These are phyloP conservation scores for Penicillium freii DNA, from an alignment of 2,329 filamentous ascomycete genomes.

Conservation along the genomic window DNA sequence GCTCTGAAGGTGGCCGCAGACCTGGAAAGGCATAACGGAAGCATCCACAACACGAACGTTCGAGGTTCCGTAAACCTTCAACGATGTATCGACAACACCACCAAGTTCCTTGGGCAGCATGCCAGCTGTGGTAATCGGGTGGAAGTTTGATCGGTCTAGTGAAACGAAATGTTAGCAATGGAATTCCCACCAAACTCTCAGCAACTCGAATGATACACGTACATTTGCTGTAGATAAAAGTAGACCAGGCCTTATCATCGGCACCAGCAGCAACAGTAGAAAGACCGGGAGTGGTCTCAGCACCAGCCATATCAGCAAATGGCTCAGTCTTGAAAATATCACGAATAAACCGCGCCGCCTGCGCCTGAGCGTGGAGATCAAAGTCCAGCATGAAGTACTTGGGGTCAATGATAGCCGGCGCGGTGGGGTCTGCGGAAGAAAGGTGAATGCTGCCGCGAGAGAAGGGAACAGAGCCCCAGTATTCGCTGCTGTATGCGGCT, in stretches of 20 bases:
- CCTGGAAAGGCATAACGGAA: conserved; percentile 31
- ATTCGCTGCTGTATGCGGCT: conserved; percentile 20
- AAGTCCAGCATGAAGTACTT: conserved; percentile 33
- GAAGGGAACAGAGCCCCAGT: conserved; percentile 32
- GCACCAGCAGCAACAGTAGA: conserved; percentile 22
- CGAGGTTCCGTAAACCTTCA: conserved; percentile 35
- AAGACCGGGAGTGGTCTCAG: conserved; percentile 23
- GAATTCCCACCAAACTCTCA: no score
- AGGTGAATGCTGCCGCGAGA: conserved; percentile 34
- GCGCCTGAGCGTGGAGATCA: conserved; percentile 24
- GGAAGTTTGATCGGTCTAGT: conserved; percentile 31
- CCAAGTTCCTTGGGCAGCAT: conserved; percentile 35
- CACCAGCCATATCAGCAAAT: conserved; percentile 15
- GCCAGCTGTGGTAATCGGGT: conserved; percentile 31
- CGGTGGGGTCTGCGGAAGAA: conserved; percentile 24
- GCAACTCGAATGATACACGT: neutral
- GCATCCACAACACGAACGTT: conserved; percentile 37
- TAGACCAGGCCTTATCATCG: conserved; percentile 22
- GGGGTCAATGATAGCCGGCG: conserved; percentile 28
- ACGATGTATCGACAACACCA: conserved; percentile 33
- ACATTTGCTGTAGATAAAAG: conserved; percentile 28
- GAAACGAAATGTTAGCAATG: neutral
- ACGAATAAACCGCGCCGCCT: conserved; percentile 25
- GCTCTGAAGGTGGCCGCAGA: conserved; percentile 27
- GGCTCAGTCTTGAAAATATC: conserved; percentile 21